These are phyloP conservation scores for Beauveria pseudobassiana DNA, from an alignment of 2,329 filamentous ascomycete species.

Conservation along the genomic window DNA sequence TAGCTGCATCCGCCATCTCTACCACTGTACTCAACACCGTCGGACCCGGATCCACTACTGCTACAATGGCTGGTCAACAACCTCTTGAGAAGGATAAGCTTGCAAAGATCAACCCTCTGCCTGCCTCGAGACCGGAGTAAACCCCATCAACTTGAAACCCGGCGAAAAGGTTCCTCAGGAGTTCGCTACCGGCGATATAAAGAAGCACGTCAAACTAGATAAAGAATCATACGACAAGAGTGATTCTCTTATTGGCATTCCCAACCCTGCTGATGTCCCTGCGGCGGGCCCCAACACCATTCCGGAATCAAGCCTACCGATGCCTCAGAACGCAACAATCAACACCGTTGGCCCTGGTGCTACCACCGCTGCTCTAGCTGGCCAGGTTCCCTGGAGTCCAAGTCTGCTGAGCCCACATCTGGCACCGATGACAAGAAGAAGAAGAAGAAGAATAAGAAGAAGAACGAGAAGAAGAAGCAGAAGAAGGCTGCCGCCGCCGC, in stretches of 20 bases:
- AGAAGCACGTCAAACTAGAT: slow-evolving; percentile 68
- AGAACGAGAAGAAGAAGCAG: slow-evolving; percentile 62
- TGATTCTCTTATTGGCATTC: slow-evolving; percentile 51
- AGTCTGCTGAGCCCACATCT: slow-evolving; percentile 27
- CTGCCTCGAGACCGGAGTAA: slow-evolving; percentile 58
- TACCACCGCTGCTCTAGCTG: slow-evolving; percentile 64
- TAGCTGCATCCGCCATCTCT: slow-evolving; percentile 42
- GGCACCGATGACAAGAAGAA: slow-evolving; percentile 42
- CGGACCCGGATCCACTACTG: slow-evolving; percentile 64
- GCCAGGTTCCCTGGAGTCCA: slow-evolving; percentile 54
- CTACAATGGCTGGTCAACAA: slow-evolving; percentile 51
- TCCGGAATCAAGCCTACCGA: slow-evolving; percentile 75
- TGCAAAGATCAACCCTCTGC: slow-evolving; percentile 54
- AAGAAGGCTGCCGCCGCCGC: slow-evolving; percentile 49
- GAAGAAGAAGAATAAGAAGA: slow-evolving; percentile 63
- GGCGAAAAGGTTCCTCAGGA: slow-evolving; percentile 74
- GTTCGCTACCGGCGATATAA: slow-evolving; percentile 59
- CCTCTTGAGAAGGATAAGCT: slow-evolving; percentile 49
- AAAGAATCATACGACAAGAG: slow-evolving; percentile 81
- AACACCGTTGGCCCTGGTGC: slow-evolving; percentile 46
- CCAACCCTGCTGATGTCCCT: slow-evolving; percentile 38
- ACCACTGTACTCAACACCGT: slow-evolving; percentile 55
- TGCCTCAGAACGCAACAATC: slow-evolving; percentile 42
- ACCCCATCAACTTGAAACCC: slow-evolving; percentile 71
- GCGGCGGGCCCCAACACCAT: slow-evolving; percentile 41